Conservation (phyloP, 257 asterid species). For the Vinca minor region DNA sequence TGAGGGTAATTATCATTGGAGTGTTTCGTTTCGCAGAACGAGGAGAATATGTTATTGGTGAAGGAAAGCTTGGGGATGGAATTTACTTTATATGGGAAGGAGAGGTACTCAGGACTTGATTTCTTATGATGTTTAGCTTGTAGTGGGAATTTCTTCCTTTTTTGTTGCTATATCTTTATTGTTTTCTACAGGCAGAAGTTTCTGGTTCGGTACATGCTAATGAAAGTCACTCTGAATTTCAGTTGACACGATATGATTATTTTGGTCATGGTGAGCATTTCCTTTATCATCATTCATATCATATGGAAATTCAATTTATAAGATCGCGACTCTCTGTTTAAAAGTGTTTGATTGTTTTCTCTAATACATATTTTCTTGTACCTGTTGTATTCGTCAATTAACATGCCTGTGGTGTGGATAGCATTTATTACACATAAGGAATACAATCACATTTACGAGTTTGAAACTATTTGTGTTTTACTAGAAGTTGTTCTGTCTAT, state of each 20-base stretch:
- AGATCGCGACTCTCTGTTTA: neutral
- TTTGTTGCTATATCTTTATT: constrained; percentile 7
- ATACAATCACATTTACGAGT: neutral
- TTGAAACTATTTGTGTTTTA: neutral
- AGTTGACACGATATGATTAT: constrained; percentile 56
- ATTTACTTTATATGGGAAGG: constrained; percentile 84
- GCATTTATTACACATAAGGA: neutral
- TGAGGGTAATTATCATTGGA: neutral
- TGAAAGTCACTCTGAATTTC: constrained; percentile 52
- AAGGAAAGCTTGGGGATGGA: constrained; percentile 77
- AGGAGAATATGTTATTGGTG: constrained; percentile 70
- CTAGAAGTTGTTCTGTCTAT: neutral
- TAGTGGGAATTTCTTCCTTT: constrained; percentile 3
- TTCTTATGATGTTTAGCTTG: constrained; percentile 7
- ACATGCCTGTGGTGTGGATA: neutral
- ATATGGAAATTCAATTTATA: neutral
- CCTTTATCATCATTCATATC: neutral
- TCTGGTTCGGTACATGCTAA: constrained; percentile 51
- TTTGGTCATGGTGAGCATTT: constrained; percentile 81
- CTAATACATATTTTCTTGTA: neutral
- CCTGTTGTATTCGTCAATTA: neutral
- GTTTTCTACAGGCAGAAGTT: constrained; percentile 71
- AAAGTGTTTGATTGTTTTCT: neutral
- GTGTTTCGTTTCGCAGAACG: constrained; percentile 29
- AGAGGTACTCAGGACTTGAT: constrained; percentile 38